These are phyloP conservation scores for Fragaria iinumae DNA, from an alignment of 306 rosid species.

Conservation along the genomic window DNA sequence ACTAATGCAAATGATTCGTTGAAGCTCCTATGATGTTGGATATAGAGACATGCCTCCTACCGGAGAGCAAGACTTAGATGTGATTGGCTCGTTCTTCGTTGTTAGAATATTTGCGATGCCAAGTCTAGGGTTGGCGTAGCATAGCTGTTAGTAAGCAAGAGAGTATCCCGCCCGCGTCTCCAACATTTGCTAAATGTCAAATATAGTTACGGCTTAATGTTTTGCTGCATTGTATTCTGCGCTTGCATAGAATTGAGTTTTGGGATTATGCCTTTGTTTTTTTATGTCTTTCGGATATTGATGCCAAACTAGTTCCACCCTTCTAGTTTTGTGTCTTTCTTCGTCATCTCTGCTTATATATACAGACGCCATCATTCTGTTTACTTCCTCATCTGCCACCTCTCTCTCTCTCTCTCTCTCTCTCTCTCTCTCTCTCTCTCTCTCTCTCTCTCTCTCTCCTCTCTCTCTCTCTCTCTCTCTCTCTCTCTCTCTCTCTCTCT, in stretches of 20 bases:
- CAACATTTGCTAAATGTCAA: not conserved
- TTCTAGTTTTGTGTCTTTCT: not conserved
- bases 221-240: not conserved
- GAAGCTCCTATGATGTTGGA: not conserved
- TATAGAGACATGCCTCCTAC: not conserved
- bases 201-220: not conserved
- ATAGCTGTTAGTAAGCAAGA: not conserved
- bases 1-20: not conserved
- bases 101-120: not conserved
- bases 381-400: constrained; percentile 3
- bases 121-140: not conserved
- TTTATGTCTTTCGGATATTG: not conserved
- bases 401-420: not conserved
- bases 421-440: not conserved
- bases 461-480: not conserved
- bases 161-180: not conserved
- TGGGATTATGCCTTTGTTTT: not conserved
- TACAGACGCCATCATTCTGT: not conserved
- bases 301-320: not conserved
- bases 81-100: not conserved
- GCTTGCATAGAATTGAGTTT: not conserved
- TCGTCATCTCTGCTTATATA: not conserved
- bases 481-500: not conserved
- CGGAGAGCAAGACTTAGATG: not conserved
- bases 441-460: too few species aligned